Base-by-base conservation (phyloP, 805 yeast species). In the Starmerella davenportii region DNA sequence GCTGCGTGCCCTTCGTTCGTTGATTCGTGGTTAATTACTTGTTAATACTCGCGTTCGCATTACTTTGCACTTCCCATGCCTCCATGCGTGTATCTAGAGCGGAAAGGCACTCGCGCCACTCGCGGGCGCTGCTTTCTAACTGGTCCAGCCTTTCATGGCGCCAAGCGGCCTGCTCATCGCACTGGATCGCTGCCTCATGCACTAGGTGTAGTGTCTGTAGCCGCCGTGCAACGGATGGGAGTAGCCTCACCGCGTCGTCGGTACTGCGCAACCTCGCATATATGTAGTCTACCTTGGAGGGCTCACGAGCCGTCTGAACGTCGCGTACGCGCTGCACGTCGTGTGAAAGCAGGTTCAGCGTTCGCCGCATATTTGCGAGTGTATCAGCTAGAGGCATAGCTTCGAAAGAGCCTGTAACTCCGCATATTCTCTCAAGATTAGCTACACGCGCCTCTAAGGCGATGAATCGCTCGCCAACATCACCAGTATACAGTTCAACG, bases 1-100 rank as follows among this genome's bases (percentile, higher is more conserved):
- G 45, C 34, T 57, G 11, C 40, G 38, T 13, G 43, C 41, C 14
- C 36, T 57, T 19, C 21, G 24, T 9, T 8, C 30, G 33, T 15
- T 20, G 11, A 19, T 38, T 11, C 19, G 28, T 17, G 11, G 7
- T 30, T 15, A 9, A 24, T n/a, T n/a, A n/a, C n/a, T n/a, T n/a
- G n/a, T n/a, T n/a, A n/a, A n/a, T n/a, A 4, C 25, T 35, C 21
- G 36, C 16, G 30, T 33, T 39, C 14, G 17, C 30, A 17, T 36
- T 4, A 37, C 39, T 40, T 4, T 23, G 25, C 7, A 7, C 25
- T 7, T 7, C 11, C 7, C 11, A 23, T 11, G 32, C 29, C 2
- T 30, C 2, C 4, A 36, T 25, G 15, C 21, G 18, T 3, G 11
- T 14, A 21, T 42, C 44, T 3, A 38, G 17, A 2, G 21, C 18